Percentiles rank a stretch among this genome's conserved stretches.
Conservation (phyloP, 257 asterid genomes). For the Solanum lycopersicoides region DNA sequence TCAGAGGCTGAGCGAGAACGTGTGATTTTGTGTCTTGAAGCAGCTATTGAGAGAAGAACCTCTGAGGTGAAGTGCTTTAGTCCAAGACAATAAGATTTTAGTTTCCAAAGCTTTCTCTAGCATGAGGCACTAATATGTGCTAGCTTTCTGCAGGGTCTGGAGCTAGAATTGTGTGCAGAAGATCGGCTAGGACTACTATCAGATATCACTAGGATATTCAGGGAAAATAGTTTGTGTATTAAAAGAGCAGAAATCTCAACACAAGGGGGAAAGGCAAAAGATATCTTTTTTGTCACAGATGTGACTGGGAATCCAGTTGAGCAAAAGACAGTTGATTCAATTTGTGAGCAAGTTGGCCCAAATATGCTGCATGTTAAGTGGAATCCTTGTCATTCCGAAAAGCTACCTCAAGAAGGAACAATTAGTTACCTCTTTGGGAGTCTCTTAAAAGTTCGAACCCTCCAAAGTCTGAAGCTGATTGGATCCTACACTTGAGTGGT, state of each 20-base stretch:
- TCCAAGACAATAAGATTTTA: background rate
- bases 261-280: slow-evolving; percentile 48
- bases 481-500: slow-evolving; percentile 8
- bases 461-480: slow-evolving; percentile 19
- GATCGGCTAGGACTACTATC: slow-evolving; percentile 71
- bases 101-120: background rate
- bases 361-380: slow-evolving; percentile 48
- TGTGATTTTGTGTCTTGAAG: slow-evolving; percentile 69
- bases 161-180: slow-evolving; percentile 50
- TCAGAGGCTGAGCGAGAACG: slow-evolving; percentile 82
- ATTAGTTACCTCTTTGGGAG: slow-evolving; percentile 44
- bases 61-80: slow-evolving; percentile 33
- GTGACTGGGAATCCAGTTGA: slow-evolving; percentile 63
- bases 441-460: slow-evolving; percentile 36
- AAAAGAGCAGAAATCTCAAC: slow-evolving; percentile 80
- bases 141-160: slow-evolving; percentile 44
- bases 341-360: slow-evolving; percentile 55
- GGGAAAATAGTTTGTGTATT: slow-evolving; percentile 64
- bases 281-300: slow-evolving; percentile 62
- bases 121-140: background rate
- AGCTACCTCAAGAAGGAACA: slow-evolving; percentile 41
- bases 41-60: slow-evolving; percentile 77
- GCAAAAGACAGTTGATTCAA: slow-evolving; percentile 48
- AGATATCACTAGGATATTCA: slow-evolving; percentile 60
- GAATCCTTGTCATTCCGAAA: slow-evolving; percentile 18